These are phyloP conservation scores for Gracilaria domingensis DNA, from an alignment of 23 red algal genomes.

Conservation along the genomic window DNA sequence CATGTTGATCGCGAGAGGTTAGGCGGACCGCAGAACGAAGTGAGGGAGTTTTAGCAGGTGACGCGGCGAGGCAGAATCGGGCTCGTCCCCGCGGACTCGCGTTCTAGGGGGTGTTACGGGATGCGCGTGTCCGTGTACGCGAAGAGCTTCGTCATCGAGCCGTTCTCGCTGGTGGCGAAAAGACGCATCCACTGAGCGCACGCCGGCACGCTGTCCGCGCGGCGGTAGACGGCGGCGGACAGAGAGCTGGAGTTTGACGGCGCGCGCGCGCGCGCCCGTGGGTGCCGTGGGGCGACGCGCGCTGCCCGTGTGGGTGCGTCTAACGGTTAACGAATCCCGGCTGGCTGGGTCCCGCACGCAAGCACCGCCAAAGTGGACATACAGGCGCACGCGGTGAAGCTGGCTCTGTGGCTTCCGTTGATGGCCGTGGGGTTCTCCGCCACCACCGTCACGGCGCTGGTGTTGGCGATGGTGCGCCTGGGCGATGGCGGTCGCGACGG, in stretches of 20 bases:
- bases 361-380: neutral
- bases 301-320: neutral
- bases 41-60: neutral
- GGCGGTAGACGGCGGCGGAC: neutral
- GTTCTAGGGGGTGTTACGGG: neutral
- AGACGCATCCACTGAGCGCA: neutral
- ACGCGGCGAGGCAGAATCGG: neutral
- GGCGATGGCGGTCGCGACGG: no score
- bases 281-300: neutral
- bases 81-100: neutral
- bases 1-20: neutral
- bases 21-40: constrained; percentile 2
- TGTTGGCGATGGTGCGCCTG: no score
- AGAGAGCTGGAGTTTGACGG: constrained; percentile 3
- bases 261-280: neutral
- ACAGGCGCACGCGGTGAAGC: no score
- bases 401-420: neutral
- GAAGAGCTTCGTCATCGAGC: neutral
- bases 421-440: neutral
- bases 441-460: no score
- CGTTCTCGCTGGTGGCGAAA: neutral
- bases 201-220: neutral
- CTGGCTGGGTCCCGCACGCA: neutral
- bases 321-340: neutral
- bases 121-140: constrained; percentile 11